phyloP scores from a whole-genome alignment of 2,329 filamentous ascomycete species.

The Colletotrichum sublineola region DNA sequence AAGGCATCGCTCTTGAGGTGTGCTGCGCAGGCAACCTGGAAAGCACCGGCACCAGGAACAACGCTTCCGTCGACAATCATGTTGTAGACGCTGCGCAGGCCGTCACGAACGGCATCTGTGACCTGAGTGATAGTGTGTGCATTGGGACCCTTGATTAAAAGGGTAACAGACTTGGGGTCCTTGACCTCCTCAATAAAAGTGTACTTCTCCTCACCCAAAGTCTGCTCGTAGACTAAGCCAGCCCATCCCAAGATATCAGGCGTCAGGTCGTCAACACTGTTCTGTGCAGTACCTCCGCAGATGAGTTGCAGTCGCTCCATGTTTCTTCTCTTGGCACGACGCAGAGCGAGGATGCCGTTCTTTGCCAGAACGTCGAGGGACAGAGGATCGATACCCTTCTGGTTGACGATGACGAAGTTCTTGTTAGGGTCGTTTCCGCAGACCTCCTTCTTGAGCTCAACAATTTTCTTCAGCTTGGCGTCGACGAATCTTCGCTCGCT shows the following conservation, averaged over 20 bases:
- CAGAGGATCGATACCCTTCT: conserved; percentile 98
- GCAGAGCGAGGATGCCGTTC: conserved; percentile 95
- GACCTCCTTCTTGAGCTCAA: conserved; percentile 97
- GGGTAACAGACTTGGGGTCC: conserved; percentile 96
- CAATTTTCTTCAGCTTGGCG: conserved; percentile 95
- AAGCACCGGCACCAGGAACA: conserved; percentile 93
- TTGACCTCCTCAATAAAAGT: conserved; percentile 99
- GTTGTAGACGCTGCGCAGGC: conserved; percentile 96
- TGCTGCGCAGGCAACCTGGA: conserved; percentile 92
- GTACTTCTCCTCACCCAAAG: conserved; percentile 98
- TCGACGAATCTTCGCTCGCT: conserved; percentile 97
- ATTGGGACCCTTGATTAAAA: conserved; percentile 98
- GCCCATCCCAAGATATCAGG: conserved; percentile 95
- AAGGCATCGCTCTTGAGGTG: conserved; percentile 91
- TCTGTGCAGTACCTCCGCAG: conserved; percentile 91
- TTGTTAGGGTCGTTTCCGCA: conserved; percentile 95
- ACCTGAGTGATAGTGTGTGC: conserved; percentile 96
- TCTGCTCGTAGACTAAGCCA: conserved; percentile 96
- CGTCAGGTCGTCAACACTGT: conserved; percentile 93
- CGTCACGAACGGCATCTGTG: conserved; percentile 95
- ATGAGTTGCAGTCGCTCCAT: conserved; percentile 98
- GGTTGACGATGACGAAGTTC: conserved; percentile 97
- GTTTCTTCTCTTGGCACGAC: conserved; percentile 96
- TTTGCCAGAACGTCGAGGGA: conserved; percentile 97
- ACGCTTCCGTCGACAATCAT: conserved; percentile 99